These are phyloP conservation scores for Gonapodya sp. DNA, from an alignment of 192 early-diverging fungal species.

Conservation along the genomic window DNA sequence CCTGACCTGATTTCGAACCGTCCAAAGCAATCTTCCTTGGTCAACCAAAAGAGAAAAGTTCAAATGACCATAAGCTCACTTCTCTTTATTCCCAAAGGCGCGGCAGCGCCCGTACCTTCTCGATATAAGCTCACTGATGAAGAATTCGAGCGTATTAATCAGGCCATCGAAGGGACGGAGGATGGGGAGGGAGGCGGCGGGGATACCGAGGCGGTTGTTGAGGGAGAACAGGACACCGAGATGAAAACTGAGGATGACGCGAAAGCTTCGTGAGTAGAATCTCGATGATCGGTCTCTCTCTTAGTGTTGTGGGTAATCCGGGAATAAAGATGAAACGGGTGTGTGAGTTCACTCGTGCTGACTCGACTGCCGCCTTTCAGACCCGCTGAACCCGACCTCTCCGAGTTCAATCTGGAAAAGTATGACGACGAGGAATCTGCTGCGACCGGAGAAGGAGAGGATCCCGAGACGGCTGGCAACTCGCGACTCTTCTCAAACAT, in stretches of 20 bases:
- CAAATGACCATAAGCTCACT: conserved; percentile 79
- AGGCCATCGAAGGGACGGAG: conserved; percentile 42
- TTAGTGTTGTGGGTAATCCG: conserved; percentile 11
- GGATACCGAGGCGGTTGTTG: conserved; percentile 40
- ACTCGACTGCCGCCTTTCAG: conserved; percentile 14
- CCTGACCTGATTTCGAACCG: no score
- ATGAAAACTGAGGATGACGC: conserved; percentile 12
- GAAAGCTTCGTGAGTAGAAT: conserved; percentile 17
- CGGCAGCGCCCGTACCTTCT: conserved; percentile 68
- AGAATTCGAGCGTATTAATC: conserved; percentile 73
- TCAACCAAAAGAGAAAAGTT: no score
- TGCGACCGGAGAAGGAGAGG: conserved; percentile 17
- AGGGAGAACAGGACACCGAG: conserved; percentile 34
- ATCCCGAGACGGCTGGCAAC: conserved; percentile 10
- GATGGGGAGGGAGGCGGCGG: conserved; percentile 52
- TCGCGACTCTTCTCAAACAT: conserved; percentile 18
- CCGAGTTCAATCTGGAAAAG: conserved; percentile 83
- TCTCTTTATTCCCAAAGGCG: conserved; percentile 88
- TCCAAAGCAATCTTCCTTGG: no score
- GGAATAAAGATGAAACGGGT: conserved; percentile 5
- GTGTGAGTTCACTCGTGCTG: neutral
- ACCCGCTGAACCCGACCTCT: conserved; percentile 49
- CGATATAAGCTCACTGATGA: conserved; percentile 78
- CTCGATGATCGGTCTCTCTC: conserved; percentile 9
- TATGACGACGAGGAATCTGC: conserved; percentile 61